Evolutionary conservation across 495 filamentous ascomycete species (phyloP).

Genomic region (Aspergillus panamensis): DNA sequence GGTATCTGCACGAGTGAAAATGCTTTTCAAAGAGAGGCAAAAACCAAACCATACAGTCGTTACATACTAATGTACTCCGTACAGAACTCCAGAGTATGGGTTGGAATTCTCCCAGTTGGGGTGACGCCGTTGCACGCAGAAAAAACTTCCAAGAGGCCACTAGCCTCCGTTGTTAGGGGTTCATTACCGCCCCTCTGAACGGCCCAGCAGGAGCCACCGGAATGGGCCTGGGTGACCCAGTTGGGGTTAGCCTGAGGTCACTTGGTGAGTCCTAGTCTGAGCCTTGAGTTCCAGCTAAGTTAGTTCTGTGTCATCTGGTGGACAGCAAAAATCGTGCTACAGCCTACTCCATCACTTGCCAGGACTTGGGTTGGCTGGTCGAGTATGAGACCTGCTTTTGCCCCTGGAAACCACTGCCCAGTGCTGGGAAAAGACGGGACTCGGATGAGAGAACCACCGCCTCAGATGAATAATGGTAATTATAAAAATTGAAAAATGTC

Average conservation of each 20-base stretch:
- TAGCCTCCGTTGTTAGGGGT: slow-evolving; percentile 1
- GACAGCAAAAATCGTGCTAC: neutral
- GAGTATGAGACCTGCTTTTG: neutral
- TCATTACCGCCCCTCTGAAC: neutral
- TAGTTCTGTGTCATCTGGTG: neutral
- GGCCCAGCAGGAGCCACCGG: slow-evolving; percentile 4
- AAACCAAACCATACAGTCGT: too few relatives aligned
- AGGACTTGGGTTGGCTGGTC: neutral
- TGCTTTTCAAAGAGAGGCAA: too few relatives aligned
- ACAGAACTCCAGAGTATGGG: too few relatives aligned
- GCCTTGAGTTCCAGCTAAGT: slow-evolving; percentile 9
- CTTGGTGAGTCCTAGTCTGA: neutral
- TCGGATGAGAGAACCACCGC: neutral
- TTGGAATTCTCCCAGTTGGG: neutral
- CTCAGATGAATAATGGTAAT: neutral
- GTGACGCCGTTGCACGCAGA: neutral
- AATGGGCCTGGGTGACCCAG: slow-evolving; percentile 2
- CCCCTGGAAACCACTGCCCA: neutral
- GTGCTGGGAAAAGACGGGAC: neutral
- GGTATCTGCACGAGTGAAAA: too few relatives aligned
- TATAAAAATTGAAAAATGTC: neutral
- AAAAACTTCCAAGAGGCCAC: neutral
- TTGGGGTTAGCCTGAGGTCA: neutral
- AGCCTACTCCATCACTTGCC: neutral
- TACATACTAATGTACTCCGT: too few relatives aligned